Percentiles rank a stretch among this genome's conserved stretches.
phyloP scores from a whole-genome alignment of 352 stramenopile genomes.

The Phytophthora fragariae region DNA sequence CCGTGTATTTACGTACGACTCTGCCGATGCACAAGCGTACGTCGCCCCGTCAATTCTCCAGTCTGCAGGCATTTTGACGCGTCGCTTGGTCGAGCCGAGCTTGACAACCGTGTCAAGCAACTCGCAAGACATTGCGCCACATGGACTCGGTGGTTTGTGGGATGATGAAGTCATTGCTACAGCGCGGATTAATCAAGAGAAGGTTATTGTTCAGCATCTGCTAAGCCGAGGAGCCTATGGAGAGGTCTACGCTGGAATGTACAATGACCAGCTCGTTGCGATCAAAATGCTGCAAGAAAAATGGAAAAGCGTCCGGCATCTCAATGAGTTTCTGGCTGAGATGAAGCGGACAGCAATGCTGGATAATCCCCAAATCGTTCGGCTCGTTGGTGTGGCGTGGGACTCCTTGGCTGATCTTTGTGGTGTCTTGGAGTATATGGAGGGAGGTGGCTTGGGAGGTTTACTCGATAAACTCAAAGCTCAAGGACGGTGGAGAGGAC shows the following conservation, averaged over 20 bases:
- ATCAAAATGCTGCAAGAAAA: slow-evolving; percentile 41
- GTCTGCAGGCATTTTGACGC: slow-evolving; percentile 14
- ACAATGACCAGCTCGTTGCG: slow-evolving; percentile 37
- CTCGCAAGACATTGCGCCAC: slow-evolving; percentile 5
- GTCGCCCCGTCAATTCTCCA: slow-evolving; percentile 8
- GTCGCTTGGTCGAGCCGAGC: slow-evolving; percentile 3
- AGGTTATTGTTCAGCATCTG: slow-evolving; percentile 31
- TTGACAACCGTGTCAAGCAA: neutral
- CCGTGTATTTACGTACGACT: slow-evolving; percentile 24
- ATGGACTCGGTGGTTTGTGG: slow-evolving; percentile 27
- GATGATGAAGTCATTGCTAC: slow-evolving; percentile 39
- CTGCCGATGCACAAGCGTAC: slow-evolving; percentile 4
- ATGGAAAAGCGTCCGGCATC: slow-evolving; percentile 33
- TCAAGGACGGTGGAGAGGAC: neutral
- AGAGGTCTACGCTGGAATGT: slow-evolving; percentile 42
- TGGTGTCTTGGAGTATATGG: slow-evolving; percentile 52
- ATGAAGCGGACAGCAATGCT: slow-evolving; percentile 45
- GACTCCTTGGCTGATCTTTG: slow-evolving; percentile 48
- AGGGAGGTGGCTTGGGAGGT: slow-evolving; percentile 43
- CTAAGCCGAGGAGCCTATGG: slow-evolving; percentile 42
- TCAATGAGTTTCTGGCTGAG: slow-evolving; percentile 33
- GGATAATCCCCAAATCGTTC: slow-evolving; percentile 50
- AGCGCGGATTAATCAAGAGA: slow-evolving; percentile 40
- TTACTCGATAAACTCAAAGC: slow-evolving; percentile 28
- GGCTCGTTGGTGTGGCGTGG: slow-evolving; percentile 49